phyloP scores from a whole-genome alignment of 2,329 filamentous ascomycete species.

The Purpureocillium takamizusanense region DNA sequence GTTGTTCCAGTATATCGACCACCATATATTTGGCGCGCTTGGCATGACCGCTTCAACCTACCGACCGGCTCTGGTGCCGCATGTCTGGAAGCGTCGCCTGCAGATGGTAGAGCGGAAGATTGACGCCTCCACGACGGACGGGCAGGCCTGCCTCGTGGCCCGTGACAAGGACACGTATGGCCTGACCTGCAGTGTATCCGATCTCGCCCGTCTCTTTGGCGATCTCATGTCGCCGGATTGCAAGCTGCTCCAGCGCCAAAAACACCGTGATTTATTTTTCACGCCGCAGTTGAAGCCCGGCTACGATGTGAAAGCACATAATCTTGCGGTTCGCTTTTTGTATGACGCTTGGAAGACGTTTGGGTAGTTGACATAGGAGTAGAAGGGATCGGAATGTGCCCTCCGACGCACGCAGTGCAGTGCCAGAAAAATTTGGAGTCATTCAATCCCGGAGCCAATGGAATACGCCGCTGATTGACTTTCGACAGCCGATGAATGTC shows the following conservation, averaged over 20 bases:
- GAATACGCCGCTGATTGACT: too few species aligned
- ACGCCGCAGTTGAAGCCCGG: slow-evolving; percentile 5
- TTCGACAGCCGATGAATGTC: too few species aligned
- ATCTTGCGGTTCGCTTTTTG: slow-evolving; percentile 5
- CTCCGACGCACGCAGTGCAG: slow-evolving; percentile 1
- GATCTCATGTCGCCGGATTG: slow-evolving; percentile 7
- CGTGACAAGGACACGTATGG: slow-evolving; percentile 5
- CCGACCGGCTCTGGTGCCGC: slow-evolving; percentile 2
- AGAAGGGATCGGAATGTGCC: slow-evolving; percentile 1
- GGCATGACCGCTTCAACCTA: slow-evolving; percentile 6
- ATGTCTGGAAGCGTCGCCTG: slow-evolving; percentile 5
- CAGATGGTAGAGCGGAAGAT: slow-evolving; percentile 5
- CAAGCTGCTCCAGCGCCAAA: slow-evolving; percentile 6
- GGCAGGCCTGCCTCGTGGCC: slow-evolving; percentile 2
- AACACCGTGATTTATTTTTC: slow-evolving; percentile 6
- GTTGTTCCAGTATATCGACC: slow-evolving; percentile 3
- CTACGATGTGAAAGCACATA: slow-evolving; percentile 6
- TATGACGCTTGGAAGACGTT: slow-evolving; percentile 7
- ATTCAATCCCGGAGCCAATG: too few species aligned
- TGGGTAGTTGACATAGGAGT: slow-evolving; percentile 2
- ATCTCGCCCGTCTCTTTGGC: slow-evolving; percentile 5
- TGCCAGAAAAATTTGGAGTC: too few species aligned
- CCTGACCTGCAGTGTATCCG: slow-evolving; percentile 6
- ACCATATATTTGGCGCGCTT: slow-evolving; percentile 4
- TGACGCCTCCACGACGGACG: slow-evolving; percentile 2